Conservation (phyloP, 1,139 yeast species). For the Candida glucosophila region DNA sequence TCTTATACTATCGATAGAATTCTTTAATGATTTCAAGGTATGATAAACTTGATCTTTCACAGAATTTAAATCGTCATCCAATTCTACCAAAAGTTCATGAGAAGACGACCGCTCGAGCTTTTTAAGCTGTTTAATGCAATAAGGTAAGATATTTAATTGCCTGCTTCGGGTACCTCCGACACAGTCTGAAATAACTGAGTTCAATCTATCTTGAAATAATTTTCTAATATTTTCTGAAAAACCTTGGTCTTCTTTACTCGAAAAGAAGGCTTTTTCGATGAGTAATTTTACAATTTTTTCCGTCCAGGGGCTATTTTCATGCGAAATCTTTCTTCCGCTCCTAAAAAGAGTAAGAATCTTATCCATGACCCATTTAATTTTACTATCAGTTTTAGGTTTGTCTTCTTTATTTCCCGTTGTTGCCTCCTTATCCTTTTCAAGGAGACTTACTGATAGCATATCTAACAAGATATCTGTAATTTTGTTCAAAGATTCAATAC, state of each 20-base stretch:
- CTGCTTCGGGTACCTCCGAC: constrained; percentile 32
- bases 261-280: constrained; percentile 51
- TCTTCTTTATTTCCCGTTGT: constrained; percentile 6
- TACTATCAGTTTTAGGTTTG: constrained; percentile 26
- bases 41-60: constrained; percentile 42
- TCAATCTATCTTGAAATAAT: constrained; percentile 50
- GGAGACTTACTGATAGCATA: constrained; percentile 17
- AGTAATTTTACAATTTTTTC: constrained; percentile 44
- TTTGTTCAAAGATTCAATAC: constrained; percentile 5
- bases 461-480: constrained; percentile 13
- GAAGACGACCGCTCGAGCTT: constrained; percentile 15
- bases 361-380: constrained; percentile 63
- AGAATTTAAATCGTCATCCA: constrained; percentile 46
- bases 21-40: constrained; percentile 39
- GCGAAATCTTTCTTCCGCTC: constrained; percentile 34
- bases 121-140: constrained; percentile 24
- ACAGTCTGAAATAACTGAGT: constrained; percentile 55
- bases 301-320: constrained; percentile 13
- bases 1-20: too few species aligned
- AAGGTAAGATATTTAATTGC: constrained; percentile 16
- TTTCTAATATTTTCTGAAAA: constrained; percentile 27
- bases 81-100: constrained; percentile 26
- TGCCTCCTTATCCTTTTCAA: constrained; percentile 16
- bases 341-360: constrained; percentile 49
- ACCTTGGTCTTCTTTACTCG: constrained; percentile 8